phyloP scores from a whole-genome alignment of 805 yeast species.

The Wickerhamomyces pijperi region DNA sequence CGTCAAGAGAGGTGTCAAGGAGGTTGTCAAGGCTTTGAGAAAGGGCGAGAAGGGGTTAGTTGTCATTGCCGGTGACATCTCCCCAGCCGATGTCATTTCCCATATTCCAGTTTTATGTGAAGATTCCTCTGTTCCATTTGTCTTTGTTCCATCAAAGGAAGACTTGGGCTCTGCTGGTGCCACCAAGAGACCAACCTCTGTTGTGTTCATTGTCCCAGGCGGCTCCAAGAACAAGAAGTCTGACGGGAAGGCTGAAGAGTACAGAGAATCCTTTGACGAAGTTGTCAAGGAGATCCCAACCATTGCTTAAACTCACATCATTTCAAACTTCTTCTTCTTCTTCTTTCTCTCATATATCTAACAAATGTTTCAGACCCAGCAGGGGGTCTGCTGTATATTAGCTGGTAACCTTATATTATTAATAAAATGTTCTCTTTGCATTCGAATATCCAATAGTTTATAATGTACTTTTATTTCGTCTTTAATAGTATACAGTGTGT shows the following conservation, averaged over 20 bases:
- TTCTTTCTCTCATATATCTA: no score
- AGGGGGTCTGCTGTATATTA: background rate
- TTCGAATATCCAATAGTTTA: no score
- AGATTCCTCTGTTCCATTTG: constrained; percentile 81
- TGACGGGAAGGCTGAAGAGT: constrained; percentile 67
- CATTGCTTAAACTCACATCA: constrained; percentile 6
- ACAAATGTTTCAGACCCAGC: no score
- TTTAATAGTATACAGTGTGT: no score
- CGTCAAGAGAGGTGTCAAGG: constrained; percentile 97
- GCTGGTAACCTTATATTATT: background rate
- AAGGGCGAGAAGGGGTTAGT: constrained; percentile 98
- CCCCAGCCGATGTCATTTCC: constrained; percentile 93
- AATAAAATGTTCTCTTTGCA: no score
- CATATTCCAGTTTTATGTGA: constrained; percentile 97
- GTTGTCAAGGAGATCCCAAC: constrained; percentile 77
- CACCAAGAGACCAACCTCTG: constrained; percentile 97
- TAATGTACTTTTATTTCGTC: no score
- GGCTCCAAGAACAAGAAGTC: constrained; percentile 75
- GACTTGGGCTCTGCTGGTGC: constrained; percentile 98
- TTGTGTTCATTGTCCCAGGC: constrained; percentile 95
- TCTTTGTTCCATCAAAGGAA: constrained; percentile 94
- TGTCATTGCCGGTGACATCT: constrained; percentile 94
- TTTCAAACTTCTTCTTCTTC: no score
- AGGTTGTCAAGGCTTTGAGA: constrained; percentile 94
- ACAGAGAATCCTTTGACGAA: constrained; percentile 87